Conservation (phyloP, 495 filamentous ascomycete genomes). For the Poronia punctata region DNA sequence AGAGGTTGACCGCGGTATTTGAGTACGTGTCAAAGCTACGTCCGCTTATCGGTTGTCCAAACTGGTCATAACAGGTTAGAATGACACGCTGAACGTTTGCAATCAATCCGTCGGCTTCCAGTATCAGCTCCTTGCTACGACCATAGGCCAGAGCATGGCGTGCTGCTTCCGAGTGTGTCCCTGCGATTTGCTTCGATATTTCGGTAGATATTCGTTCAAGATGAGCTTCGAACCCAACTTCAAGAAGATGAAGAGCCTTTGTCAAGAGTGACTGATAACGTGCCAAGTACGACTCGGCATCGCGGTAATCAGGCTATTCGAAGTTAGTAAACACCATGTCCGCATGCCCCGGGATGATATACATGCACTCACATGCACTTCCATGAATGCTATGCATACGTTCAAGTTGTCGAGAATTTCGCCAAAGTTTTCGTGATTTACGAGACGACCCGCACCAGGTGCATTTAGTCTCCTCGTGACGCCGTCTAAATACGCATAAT, state of each 20-base stretch:
- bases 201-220: slow-evolving; percentile 40
- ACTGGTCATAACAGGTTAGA: slow-evolving; percentile 56
- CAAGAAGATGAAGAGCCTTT: slow-evolving; percentile 48
- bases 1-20: slow-evolving; percentile 49
- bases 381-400: slow-evolving; percentile 85
- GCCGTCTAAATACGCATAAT: slow-evolving; percentile 86
- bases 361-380: slow-evolving; percentile 57
- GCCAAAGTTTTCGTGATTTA: slow-evolving; percentile 71
- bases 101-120: slow-evolving; percentile 38
- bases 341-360: not conserved
- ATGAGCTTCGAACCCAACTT: slow-evolving; percentile 40
- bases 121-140: slow-evolving; percentile 40
- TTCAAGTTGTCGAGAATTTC: slow-evolving; percentile 82
- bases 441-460: slow-evolving; percentile 76
- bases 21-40: slow-evolving; percentile 50
- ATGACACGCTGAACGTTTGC: slow-evolving; percentile 39
- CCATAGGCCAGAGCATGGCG: slow-evolving; percentile 46
- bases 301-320: slow-evolving; percentile 67
- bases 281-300: slow-evolving; percentile 81
- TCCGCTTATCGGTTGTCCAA: slow-evolving; percentile 48
- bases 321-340: slow-evolving; percentile 14
- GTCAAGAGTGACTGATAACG: slow-evolving; percentile 76
- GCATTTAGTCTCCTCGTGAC: slow-evolving; percentile 86
- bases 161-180: slow-evolving; percentile 42
- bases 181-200: slow-evolving; percentile 36